Percentiles rank a stretch among this genome's conserved stretches.
Evolutionary conservation across 1,139 yeast species (phyloP).

Genomic region (Diutina ranongensis): DNA sequence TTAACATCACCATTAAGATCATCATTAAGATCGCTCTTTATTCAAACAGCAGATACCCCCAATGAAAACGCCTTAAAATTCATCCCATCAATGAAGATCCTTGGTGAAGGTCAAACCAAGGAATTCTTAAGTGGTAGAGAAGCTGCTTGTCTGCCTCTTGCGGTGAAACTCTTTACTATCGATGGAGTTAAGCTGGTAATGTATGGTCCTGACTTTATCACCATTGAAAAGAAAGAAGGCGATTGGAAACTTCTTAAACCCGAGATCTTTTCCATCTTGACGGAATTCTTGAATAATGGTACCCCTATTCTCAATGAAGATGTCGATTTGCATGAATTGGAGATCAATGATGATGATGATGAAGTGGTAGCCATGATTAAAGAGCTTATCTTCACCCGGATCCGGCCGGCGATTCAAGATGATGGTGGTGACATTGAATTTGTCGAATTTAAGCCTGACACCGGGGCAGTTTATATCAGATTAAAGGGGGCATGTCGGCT

Average conservation of each 20-base stretch:
- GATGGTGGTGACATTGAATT: slow-evolving; percentile 81
- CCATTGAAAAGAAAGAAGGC: slow-evolving; percentile 57
- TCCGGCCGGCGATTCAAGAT: slow-evolving; percentile 86
- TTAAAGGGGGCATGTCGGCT: slow-evolving; percentile 74
- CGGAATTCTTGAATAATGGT: slow-evolving; percentile 77
- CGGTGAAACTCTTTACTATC: slow-evolving; percentile 37
- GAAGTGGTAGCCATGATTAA: slow-evolving; percentile 85
- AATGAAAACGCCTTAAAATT: slow-evolving; percentile 38
- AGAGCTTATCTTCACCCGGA: slow-evolving; percentile 86
- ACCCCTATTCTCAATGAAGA: slow-evolving; percentile 36
- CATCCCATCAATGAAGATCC: slow-evolving; percentile 31
- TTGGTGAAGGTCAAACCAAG: slow-evolving; percentile 35
- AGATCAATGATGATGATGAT: slow-evolving; percentile 33
- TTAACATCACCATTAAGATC: no score
- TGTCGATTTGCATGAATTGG: slow-evolving; percentile 23
- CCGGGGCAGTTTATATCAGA: slow-evolving; percentile 56
- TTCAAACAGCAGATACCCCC: slow-evolving; percentile 24
- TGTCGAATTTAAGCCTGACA: slow-evolving; percentile 47
- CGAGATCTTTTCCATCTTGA: slow-evolving; percentile 71
- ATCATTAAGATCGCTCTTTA: slow-evolving; percentile 8
- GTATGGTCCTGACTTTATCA: slow-evolving; percentile 59
- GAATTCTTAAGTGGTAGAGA: slow-evolving; percentile 47
- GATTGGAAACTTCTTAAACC: slow-evolving; percentile 82
- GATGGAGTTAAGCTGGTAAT: slow-evolving; percentile 42
- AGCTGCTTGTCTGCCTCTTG: slow-evolving; percentile 43